These are phyloP conservation scores for Sclerotinia trifoliorum DNA, from an alignment of 2,329 filamentous ascomycete species.

Conservation along the genomic window DNA sequence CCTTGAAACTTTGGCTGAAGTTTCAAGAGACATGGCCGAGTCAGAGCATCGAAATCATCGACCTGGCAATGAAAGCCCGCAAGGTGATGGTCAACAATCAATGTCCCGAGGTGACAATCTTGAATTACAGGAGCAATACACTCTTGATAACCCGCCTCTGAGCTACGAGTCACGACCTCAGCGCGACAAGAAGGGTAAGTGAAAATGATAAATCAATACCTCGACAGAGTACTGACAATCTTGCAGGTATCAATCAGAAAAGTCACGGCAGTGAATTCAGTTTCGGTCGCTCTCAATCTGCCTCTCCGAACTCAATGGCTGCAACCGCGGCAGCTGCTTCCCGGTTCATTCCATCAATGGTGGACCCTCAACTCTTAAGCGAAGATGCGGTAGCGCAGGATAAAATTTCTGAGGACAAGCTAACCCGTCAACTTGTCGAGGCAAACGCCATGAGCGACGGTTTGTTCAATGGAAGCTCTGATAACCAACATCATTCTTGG, in stretches of 20 bases:
- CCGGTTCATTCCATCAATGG: slow-evolving; percentile 39
- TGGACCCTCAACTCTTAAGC: slow-evolving; percentile 40
- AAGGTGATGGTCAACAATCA: slow-evolving; percentile 25
- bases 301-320: slow-evolving; percentile 36
- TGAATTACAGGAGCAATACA: slow-evolving; percentile 59
- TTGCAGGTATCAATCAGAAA: slow-evolving; percentile 13
- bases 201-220: slow-evolving; percentile 15
- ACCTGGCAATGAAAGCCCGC: slow-evolving; percentile 47
- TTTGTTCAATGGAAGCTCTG: slow-evolving; percentile 26
- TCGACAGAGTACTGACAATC: slow-evolving; percentile 1
- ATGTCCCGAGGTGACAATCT: slow-evolving; percentile 41
- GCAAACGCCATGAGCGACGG: slow-evolving; percentile 32
- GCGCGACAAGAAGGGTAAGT: slow-evolving; percentile 44
- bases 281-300: slow-evolving; percentile 29
- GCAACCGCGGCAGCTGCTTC: slow-evolving; percentile 36
- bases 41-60: slow-evolving; percentile 58
- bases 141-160: slow-evolving; percentile 54
- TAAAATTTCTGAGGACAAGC: slow-evolving; percentile 28
- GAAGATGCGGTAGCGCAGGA: slow-evolving; percentile 31
- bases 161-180: slow-evolving; percentile 47
- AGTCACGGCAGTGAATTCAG: background rate
- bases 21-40: slow-evolving; percentile 75
- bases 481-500: slow-evolving; percentile 33
- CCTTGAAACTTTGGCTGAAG: slow-evolving; percentile 82
- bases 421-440: slow-evolving; percentile 32